Conservation (phyloP, 2,329 filamentous ascomycete genomes). For the Ophiocordyceps camponoti-saundersi region DNA sequence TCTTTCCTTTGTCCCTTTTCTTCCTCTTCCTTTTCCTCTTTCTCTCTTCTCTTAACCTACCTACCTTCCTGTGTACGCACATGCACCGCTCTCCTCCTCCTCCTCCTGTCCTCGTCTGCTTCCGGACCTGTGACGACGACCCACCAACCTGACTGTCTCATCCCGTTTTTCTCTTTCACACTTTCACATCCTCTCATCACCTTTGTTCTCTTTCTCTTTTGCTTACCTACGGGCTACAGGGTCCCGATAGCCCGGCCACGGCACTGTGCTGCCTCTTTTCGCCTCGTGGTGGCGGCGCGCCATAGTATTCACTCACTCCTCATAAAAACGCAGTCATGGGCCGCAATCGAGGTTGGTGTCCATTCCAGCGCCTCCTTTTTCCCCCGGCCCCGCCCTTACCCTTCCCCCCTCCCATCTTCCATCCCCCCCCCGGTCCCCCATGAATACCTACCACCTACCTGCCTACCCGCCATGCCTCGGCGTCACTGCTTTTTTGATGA, state of each 20-base stretch:
- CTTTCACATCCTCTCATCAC: neutral
- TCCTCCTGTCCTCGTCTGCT: neutral
- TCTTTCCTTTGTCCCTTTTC: neutral
- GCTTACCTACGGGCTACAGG: neutral
- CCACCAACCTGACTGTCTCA: neutral
- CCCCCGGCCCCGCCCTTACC: neutral
- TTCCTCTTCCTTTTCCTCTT: neutral
- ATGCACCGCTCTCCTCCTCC: neutral
- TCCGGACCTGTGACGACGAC: neutral
- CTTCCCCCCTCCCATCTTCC: neutral
- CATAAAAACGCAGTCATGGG: slow-evolving; percentile 22
- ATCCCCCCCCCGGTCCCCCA: neutral
- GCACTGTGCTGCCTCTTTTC: neutral
- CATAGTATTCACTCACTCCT: neutral
- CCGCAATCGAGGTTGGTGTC: slow-evolving; percentile 36
- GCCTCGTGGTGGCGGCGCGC: neutral
- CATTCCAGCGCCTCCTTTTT: slow-evolving; percentile 2
- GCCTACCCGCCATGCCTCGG: neutral
- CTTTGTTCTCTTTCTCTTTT: neutral
- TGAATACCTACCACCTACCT: too few relatives aligned
- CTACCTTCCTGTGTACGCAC: neutral
- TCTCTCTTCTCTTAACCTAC: neutral
- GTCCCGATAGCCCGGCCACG: neutral
- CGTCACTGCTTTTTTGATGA: neutral
- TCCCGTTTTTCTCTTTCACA: neutral